Evolutionary conservation across 148 eudicot genomes (phyloP).

Genomic region (Vaccinium darrowii): DNA sequence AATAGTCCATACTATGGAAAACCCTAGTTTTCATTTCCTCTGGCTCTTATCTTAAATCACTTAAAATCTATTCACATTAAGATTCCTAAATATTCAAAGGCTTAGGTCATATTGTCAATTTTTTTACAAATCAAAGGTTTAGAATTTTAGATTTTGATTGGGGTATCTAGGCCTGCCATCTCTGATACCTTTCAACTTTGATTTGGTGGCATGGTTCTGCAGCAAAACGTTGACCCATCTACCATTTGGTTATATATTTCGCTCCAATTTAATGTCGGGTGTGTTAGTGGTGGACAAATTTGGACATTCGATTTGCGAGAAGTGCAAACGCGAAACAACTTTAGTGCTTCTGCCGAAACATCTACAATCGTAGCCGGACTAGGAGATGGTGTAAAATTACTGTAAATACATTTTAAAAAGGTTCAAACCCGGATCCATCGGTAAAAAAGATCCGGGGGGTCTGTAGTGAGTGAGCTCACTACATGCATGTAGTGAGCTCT

Average conservation of each 20-base stretch:
- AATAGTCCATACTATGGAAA: background rate
- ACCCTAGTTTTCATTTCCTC: background rate
- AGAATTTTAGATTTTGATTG: too few species aligned
- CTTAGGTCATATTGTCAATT: too few species aligned
- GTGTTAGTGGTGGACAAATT: background rate
- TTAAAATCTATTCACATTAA: background rate
- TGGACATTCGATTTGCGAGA: background rate
- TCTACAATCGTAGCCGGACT: background rate
- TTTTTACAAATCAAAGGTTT: too few species aligned
- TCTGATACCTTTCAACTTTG: too few species aligned
- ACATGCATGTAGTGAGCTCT: too few species aligned
- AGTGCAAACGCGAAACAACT: background rate
- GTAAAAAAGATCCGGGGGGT: too few species aligned
- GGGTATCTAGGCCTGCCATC: too few species aligned
- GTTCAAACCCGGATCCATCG: background rate
- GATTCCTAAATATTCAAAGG: background rate
- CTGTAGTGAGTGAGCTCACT: too few species aligned
- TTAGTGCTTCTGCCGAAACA: background rate
- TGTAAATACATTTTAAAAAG: background rate
- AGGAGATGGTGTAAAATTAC: background rate
- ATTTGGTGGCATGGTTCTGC: too few species aligned
- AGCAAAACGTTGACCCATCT: background rate
- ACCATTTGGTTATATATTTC: background rate
- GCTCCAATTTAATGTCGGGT: background rate
- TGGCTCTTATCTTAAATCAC: background rate